Percentiles rank a stretch among this genome's conserved stretches.
phyloP scores from a whole-genome alignment of 768 basidiomycete genomes.

The Boletus reticulatus region DNA sequence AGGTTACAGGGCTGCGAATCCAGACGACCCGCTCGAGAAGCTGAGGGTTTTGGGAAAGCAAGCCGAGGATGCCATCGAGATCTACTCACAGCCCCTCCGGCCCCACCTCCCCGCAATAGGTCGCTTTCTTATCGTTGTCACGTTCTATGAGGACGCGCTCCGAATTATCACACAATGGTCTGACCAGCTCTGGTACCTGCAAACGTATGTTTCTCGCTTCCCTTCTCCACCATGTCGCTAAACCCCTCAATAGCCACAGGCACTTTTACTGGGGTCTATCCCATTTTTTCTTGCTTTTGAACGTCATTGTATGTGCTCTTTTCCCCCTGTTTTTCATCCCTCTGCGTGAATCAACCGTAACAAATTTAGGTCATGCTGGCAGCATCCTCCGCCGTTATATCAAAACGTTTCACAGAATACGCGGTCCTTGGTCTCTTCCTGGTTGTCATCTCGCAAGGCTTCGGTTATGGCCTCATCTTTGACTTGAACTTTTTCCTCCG shows the following conservation, averaged over 20 bases:
- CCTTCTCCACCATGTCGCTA: conserved; percentile 5
- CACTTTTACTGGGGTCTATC: conserved; percentile 95
- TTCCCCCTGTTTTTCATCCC: not conserved
- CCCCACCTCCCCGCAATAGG: conserved; percentile 94
- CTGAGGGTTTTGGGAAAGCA: conserved; percentile 65
- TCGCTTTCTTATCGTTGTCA: conserved; percentile 95
- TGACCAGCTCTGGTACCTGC: conserved; percentile 98
- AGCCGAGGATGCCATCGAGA: conserved; percentile 91
- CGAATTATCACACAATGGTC: conserved; percentile 93
- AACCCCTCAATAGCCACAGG: conserved; percentile 64
- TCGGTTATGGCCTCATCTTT: conserved; percentile 99
- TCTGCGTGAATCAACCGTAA: not conserved
- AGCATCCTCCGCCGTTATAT: conserved; percentile 82
- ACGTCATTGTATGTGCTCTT: conserved; percentile 73
- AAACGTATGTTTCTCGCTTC: conserved; percentile 60
- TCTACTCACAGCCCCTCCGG: conserved; percentile 88
- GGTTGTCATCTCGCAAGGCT: conserved; percentile 93
- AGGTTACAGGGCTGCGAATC: conserved; percentile 78
- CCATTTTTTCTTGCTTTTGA: conserved; percentile 87
- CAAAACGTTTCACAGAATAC: conserved; percentile 83
- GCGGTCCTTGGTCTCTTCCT: conserved; percentile 86
- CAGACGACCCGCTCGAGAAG: conserved; percentile 80
- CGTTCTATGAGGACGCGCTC: conserved; percentile 95
- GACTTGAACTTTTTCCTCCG: conserved; percentile 99
- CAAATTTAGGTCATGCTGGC: conserved; percentile 75